These are phyloP conservation scores for Actinomortierella wolfii DNA, from an alignment of 371 early-diverging fungal species.

Conservation along the genomic window DNA sequence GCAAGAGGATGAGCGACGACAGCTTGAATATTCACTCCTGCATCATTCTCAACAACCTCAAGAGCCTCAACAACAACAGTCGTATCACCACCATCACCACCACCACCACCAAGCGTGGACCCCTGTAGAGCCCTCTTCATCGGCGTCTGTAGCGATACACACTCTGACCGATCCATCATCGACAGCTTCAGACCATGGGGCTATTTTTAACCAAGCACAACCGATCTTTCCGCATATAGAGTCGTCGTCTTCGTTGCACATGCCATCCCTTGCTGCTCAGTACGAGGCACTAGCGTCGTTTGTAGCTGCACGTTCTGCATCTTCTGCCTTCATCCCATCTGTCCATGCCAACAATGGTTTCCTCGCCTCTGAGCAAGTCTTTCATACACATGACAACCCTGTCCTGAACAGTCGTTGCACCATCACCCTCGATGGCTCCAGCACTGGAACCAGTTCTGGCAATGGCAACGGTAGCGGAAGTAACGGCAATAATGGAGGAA, in stretches of 20 bases:
- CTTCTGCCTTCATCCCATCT: too few species aligned
- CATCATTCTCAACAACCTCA: too few species aligned
- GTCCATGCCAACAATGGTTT: neutral
- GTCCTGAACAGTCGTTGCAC: neutral
- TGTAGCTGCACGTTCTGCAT: too few species aligned
- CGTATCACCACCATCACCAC: conserved; percentile 2
- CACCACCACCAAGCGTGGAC: conserved; percentile 9
- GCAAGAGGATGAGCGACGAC: conserved; percentile 15
- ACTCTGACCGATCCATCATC: neutral
- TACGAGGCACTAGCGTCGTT: too few species aligned
- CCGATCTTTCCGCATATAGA: too few species aligned
- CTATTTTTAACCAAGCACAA: too few species aligned
- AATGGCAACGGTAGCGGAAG: neutral
- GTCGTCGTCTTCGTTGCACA: too few species aligned
- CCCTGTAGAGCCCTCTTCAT: conserved; percentile 9
- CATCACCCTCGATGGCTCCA: neutral
- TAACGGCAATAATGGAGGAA: neutral
- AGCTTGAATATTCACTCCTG: conserved; percentile 2
- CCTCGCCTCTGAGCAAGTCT: conserved; percentile 7
- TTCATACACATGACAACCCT: neutral
- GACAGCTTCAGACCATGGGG: too few species aligned
- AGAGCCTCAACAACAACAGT: neutral
- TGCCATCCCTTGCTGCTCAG: too few species aligned
- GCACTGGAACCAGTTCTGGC: neutral
- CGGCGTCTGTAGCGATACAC: neutral